Conservation (phyloP, 495 filamentous ascomycete genomes). For the Aspergillus nidulans region DNA sequence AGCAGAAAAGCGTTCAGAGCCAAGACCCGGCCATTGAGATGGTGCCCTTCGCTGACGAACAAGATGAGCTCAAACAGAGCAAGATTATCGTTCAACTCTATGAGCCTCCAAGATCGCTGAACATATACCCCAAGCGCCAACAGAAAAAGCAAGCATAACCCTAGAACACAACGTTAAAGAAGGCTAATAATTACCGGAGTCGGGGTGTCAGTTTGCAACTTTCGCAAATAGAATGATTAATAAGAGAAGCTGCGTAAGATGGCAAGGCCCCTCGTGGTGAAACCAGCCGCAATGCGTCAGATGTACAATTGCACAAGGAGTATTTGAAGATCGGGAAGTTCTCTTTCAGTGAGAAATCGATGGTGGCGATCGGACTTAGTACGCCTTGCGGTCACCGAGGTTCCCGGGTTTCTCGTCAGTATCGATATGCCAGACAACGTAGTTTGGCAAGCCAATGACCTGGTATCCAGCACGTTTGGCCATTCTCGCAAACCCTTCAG, state of each 20-base stretch:
- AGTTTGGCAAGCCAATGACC: slow-evolving; percentile 91
- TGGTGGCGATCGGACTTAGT: slow-evolving; percentile 22
- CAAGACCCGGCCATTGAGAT: background rate
- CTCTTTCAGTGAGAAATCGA: background rate
- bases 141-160: slow-evolving; percentile 35
- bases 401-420: slow-evolving; percentile 97
- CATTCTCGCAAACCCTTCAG: slow-evolving; percentile 98
- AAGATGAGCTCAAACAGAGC: slow-evolving; percentile 29
- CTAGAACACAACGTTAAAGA: slow-evolving; percentile 34
- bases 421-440: slow-evolving; percentile 98
- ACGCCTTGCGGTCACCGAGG: slow-evolving; percentile 40
- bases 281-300: slow-evolving; percentile 10
- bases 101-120: slow-evolving; percentile 36
- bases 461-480: slow-evolving; percentile 94
- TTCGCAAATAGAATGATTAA: slow-evolving; percentile 17
- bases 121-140: slow-evolving; percentile 40
- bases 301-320: slow-evolving; percentile 18
- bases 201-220: slow-evolving; percentile 30
- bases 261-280: slow-evolving; percentile 13
- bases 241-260: slow-evolving; percentile 15
- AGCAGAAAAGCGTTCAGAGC: background rate
- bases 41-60: slow-evolving; percentile 14
- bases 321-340: slow-evolving; percentile 12
- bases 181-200: slow-evolving; percentile 40
- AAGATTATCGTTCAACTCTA: slow-evolving; percentile 24